Base-by-base conservation (phyloP, 495 filamentous ascomycete species). In the Melanomma pulvis-pyrius region DNA sequence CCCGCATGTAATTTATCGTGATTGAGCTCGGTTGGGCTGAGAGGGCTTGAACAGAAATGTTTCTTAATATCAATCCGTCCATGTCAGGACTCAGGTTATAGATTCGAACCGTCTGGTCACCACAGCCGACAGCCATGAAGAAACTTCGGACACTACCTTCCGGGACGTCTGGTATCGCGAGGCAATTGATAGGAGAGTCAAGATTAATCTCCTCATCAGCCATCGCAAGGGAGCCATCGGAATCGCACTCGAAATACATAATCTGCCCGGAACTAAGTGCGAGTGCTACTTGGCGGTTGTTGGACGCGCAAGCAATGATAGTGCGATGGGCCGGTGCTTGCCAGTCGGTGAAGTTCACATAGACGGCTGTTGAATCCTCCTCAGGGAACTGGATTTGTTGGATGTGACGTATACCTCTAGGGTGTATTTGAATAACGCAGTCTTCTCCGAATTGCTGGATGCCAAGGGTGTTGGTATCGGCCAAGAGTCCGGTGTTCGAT, bases 191-290 rank as follows among this genome's bases (percentile, higher is more conserved):
- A 0, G 92, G 96, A n/a, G 91, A 92, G 57, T 88, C 91, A 92
- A 98, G 96, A 73, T 96, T 89, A 66, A 90, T 90, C 77, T 93
- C 92, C 67, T 98, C 93, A 56, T 98, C 92, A 67, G 96, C 96
- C 77, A 98, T 93, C 29, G 92, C 92, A 15, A 99, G 80, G 6
- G 88, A 87, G 11, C 92, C 93, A 78, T 98, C 93, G 1, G 85
- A 82, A 73, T 96, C 96, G 88, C 96, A 91, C 76, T 97, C 96
- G 68, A 99, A 99, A 73, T 97, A 98, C 21, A 94, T 91, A 59
- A 99, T 94, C 74, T 99, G 94, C 12, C 92, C 92, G 15, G 92
- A 96, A 71, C 92, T 96, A 36, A 99, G 79, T 17, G 93, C 94
- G 44, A 99, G 87, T 0, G 92, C 92, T 24, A 98, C 91, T 76